These are phyloP conservation scores for Hypoxylon lienhwacheense DNA, from an alignment of 495 filamentous ascomycete species.

Conservation along the genomic window DNA sequence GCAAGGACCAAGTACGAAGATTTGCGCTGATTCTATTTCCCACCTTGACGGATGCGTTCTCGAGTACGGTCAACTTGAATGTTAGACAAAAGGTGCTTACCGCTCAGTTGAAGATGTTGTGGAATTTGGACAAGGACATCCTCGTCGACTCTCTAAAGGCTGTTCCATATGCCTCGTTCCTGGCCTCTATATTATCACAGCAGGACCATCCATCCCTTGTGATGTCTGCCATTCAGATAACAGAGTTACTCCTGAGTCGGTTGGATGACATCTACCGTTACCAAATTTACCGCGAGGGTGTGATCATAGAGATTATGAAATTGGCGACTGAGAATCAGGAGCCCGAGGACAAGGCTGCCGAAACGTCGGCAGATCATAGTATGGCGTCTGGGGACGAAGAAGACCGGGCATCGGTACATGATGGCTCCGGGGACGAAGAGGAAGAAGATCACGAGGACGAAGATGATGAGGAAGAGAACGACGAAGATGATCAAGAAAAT, in stretches of 20 bases:
- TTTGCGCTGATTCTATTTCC: conserved; percentile 96
- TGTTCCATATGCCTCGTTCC: conserved; percentile 94
- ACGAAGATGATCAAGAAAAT: conserved; percentile 58
- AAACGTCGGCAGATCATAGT: conserved; percentile 53
- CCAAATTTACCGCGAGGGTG: conserved; percentile 96
- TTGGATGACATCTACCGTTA: conserved; percentile 87
- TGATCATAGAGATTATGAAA: conserved; percentile 87
- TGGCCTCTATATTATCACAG: conserved; percentile 94
- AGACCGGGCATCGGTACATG: conserved; percentile 51
- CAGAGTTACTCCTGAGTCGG: conserved; percentile 82
- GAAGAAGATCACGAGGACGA: conserved; percentile 55
- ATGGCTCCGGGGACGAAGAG: conserved; percentile 56
- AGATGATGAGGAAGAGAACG: conserved; percentile 56
- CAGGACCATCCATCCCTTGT: conserved; percentile 90
- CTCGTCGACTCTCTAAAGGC: conserved; percentile 84
- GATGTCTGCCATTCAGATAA: conserved; percentile 80
- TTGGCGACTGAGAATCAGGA: conserved; percentile 56
- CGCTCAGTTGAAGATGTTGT: conserved; percentile 97
- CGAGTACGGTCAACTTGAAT: conserved; percentile 95
- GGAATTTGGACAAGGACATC: conserved; percentile 82
- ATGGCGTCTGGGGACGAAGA: conserved; percentile 55
- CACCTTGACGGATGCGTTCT: conserved; percentile 95
- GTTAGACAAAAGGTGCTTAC: conserved; percentile 96
- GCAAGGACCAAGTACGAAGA: conserved; percentile 81
- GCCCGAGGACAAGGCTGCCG: conserved; percentile 29